phyloP scores from a whole-genome alignment of 2,329 filamentous ascomycete species.

The Arthrobotrys musiformis region DNA sequence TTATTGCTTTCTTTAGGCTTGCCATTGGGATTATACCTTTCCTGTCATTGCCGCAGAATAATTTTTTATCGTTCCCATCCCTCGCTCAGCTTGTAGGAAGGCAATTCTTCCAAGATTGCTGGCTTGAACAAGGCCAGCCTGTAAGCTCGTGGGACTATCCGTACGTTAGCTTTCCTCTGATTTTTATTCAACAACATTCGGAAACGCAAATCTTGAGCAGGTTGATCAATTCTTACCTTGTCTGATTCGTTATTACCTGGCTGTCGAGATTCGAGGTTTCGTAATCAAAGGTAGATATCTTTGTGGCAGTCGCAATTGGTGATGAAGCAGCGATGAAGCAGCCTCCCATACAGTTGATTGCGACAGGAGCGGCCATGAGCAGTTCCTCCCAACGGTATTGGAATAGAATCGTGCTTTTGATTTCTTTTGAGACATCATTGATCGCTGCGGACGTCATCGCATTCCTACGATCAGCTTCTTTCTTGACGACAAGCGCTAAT shows the following conservation, averaged over 20 bases:
- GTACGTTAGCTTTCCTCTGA: background rate
- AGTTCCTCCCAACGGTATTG: background rate
- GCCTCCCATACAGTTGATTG: background rate
- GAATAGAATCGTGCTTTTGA: background rate
- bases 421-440: background rate
- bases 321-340: background rate
- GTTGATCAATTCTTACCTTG: background rate
- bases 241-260: too few species aligned
- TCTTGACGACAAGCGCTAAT: too few species aligned
- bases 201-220: background rate
- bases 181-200: too few species aligned
- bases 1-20: too few species aligned
- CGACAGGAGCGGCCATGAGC: background rate
- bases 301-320: background rate
- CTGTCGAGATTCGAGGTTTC: too few species aligned
- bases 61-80: conserved; percentile 68
- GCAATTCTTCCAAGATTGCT: conserved; percentile 23
- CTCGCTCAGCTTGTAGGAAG: conserved; percentile 28
- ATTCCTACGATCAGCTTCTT: too few species aligned
- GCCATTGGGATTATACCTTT: too few species aligned
- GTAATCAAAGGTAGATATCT: background rate
- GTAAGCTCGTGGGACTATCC: background rate
- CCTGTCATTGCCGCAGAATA: too few species aligned
- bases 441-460: too few species aligned
- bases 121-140: conserved; percentile 6